A percentile compares a stretch with the other conserved stretches of the same genome.
phyloP scores from a whole-genome alignment of 352 stramenopile genomes.

The Phytophthora niederhauseri region DNA sequence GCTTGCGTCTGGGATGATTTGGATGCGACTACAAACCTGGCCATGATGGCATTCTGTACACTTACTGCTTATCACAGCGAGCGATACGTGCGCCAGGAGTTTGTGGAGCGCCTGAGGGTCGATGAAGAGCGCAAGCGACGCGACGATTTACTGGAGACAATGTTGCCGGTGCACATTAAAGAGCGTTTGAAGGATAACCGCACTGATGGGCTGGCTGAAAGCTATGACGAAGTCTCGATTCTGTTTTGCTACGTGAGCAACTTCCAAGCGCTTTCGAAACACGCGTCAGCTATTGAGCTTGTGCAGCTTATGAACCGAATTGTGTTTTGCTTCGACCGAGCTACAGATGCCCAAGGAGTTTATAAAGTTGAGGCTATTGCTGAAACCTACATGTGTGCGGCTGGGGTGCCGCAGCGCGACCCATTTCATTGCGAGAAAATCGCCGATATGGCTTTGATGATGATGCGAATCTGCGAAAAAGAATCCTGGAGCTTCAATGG shows the following conservation, averaged over 20 bases:
- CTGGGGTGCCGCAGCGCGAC: slow-evolving; percentile 64
- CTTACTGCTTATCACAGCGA: slow-evolving; percentile 73
- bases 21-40: slow-evolving; percentile 53
- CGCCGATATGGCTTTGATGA: slow-evolving; percentile 76
- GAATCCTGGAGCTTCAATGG: slow-evolving; percentile 77
- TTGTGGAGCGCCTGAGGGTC: slow-evolving; percentile 64
- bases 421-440: slow-evolving; percentile 77
- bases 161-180: slow-evolving; percentile 80
- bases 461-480: slow-evolving; percentile 74
- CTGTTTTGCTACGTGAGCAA: slow-evolving; percentile 87
- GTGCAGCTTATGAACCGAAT: slow-evolving; percentile 89
- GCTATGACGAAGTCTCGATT: slow-evolving; percentile 84
- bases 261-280: slow-evolving; percentile 71
- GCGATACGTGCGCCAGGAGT: slow-evolving; percentile 66
- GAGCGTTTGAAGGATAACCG: slow-evolving; percentile 76
- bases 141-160: slow-evolving; percentile 75
- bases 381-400: slow-evolving; percentile 85
- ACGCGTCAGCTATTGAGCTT: slow-evolving; percentile 74
- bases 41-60: slow-evolving; percentile 71
- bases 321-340: slow-evolving; percentile 86
- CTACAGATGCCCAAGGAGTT: slow-evolving; percentile 68
- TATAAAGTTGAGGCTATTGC: slow-evolving; percentile 92
- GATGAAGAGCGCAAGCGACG: slow-evolving; percentile 72
- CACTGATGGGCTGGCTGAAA: slow-evolving; percentile 67
- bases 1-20: slow-evolving; percentile 55